Base-by-base conservation (phyloP, 176 grass and related monocot genomes). In the Triticum monococcum region DNA sequence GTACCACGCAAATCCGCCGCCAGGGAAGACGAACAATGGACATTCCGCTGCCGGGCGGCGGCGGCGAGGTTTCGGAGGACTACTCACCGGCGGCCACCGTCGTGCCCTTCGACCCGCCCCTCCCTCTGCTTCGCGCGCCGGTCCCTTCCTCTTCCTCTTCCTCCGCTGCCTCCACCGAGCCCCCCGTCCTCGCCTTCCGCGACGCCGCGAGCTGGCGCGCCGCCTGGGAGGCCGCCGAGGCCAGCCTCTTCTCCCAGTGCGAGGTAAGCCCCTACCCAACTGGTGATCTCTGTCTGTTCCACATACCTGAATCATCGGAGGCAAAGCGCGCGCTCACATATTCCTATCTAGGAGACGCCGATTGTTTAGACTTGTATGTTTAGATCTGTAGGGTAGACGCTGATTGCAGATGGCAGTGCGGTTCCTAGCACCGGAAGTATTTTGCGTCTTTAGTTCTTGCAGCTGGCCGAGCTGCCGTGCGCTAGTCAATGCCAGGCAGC, bases 381-480 rank as follows among this genome's bases (percentile, higher is more conserved):
- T 18, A 54, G 23, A 30, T 75, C 41, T 75, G 72, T 17, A 13
- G 28, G 23, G 23, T 50, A 18, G 23, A 50, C 9, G 8, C 41
- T 25, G 72, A 75, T 73, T 73, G n/a, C 70, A 8, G 7, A 45
- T 28, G 4, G 12, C 5, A 12, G 2, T 23, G 10, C 11, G n/a
- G 43, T 3, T 41, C 37, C 37, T 7, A 3, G 14, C 11, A 1
- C 20, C 26, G 1, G 13, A 66, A 3, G 1, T 10, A 3, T 35
- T 66, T 32, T 10, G 3, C 9, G n/a, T 65, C 40, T 14, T 38
- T 14, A 9, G 30, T 68, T 9, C 25, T 41, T 89, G 82, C 88
- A 89, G 77, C 83, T 89, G 83, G 88, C 69, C 82, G 88, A 89
- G 77, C 64, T 85, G 68, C 88, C 88, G 81, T 30, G 35, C 46